phyloP scores from a whole-genome alignment of 257 asterid genomes.

The Henckelia pumila region DNA sequence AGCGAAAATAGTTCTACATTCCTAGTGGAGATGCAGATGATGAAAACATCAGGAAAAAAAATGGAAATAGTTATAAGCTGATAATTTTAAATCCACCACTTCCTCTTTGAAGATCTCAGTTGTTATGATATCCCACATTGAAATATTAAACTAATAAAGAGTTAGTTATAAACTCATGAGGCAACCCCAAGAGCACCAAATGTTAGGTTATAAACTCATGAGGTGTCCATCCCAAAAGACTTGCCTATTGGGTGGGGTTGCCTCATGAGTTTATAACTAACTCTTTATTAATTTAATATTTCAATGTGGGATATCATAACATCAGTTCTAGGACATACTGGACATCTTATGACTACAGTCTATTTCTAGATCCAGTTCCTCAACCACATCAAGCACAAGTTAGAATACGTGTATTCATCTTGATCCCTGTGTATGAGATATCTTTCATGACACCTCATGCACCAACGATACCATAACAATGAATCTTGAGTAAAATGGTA shows the following conservation, averaged over 20 bases:
- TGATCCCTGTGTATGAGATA: background rate
- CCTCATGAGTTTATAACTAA: too few relatives aligned
- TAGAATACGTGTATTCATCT: background rate
- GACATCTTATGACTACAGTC: background rate
- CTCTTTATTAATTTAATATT: too few relatives aligned
- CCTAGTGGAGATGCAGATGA: conserved; percentile 43
- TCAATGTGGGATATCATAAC: too few relatives aligned
- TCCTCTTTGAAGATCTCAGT: background rate
- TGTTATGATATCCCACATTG: too few relatives aligned
- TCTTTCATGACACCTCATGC: conserved; percentile 15
- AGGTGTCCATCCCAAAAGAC: too few relatives aligned
- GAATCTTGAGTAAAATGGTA: conserved; percentile 15
- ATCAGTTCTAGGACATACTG: background rate
- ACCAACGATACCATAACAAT: conserved; percentile 4
- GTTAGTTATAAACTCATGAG: too few relatives aligned
- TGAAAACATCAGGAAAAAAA: background rate
- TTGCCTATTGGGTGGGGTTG: too few relatives aligned
- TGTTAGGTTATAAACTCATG: too few relatives aligned
- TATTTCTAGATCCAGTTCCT: too few relatives aligned
- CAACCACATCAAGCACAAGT: background rate
- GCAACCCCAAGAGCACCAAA: too few relatives aligned
- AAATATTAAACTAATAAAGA: too few relatives aligned
- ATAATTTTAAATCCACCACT: background rate
- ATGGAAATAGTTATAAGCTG: background rate
- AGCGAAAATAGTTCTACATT: conserved; percentile 29